phyloP scores from a whole-genome alignment of 2,329 filamentous ascomycete genomes.

The Pseudocercospora fuligena region DNA sequence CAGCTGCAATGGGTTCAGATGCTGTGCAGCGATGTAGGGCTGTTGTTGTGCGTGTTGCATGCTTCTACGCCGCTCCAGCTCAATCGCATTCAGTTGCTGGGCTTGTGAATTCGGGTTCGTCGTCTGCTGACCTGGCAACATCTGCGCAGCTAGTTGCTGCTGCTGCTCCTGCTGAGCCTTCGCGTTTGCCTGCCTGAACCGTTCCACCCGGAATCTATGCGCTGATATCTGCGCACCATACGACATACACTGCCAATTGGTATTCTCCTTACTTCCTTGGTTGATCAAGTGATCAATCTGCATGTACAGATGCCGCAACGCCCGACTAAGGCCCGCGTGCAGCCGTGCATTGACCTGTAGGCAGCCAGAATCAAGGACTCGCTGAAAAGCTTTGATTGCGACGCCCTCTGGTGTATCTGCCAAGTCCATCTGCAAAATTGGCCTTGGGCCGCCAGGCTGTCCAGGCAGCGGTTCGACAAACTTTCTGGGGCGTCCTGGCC shows the following conservation, averaged over 20 bases:
- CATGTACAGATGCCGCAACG: slow-evolving; percentile 39
- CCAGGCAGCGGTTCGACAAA: slow-evolving; percentile 26
- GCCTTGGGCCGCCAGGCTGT: slow-evolving; percentile 20
- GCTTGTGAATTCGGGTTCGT: slow-evolving; percentile 10
- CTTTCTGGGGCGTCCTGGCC: slow-evolving; percentile 35
- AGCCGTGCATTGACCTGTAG: slow-evolving; percentile 37
- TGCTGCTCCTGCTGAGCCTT: slow-evolving; percentile 23
- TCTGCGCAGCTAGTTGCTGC: slow-evolving; percentile 31
- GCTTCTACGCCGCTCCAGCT: slow-evolving; percentile 32
- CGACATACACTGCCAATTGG: slow-evolving; percentile 38
- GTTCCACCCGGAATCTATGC: slow-evolving; percentile 32
- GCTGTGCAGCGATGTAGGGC: slow-evolving; percentile 16
- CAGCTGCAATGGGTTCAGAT: slow-evolving; percentile 31
- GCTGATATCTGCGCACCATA: slow-evolving; percentile 40
- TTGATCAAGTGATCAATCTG: slow-evolving; percentile 43
- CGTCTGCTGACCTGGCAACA: slow-evolving; percentile 24
- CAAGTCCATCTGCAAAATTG: slow-evolving; percentile 33
- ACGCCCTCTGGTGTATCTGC: slow-evolving; percentile 37
- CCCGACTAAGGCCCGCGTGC: slow-evolving; percentile 32
- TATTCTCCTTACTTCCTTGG: slow-evolving; percentile 29
- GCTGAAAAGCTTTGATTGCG: slow-evolving; percentile 38
- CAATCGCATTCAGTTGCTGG: slow-evolving; percentile 30
- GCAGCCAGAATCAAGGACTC: slow-evolving; percentile 39
- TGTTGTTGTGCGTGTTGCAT: slow-evolving; percentile 30
- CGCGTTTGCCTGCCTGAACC: slow-evolving; percentile 31